Percentiles rank a stretch among this genome's conserved stretches.
Conservation (phyloP, 1,139 yeast genomes). For the Suhomyces panamericanus region DNA sequence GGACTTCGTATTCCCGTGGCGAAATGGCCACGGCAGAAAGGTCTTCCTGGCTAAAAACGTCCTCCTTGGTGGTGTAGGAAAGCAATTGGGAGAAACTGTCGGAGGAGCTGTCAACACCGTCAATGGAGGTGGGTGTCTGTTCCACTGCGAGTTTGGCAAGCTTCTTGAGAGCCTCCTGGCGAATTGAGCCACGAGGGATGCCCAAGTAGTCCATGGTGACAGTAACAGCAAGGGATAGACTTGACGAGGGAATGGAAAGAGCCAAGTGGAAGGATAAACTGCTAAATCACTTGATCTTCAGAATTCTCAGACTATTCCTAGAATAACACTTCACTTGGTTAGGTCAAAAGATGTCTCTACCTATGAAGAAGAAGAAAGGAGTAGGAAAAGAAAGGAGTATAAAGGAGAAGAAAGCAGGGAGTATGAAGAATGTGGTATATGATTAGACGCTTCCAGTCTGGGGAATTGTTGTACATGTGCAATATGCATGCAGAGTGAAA, state of each 20-base stretch:
- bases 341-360: too few relatives aligned
- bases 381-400: too few relatives aligned
- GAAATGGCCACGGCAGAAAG: slow-evolving; percentile 43
- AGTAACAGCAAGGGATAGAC: neutral
- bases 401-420: too few relatives aligned
- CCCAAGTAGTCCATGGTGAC: slow-evolving; percentile 43
- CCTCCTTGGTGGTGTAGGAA: slow-evolving; percentile 21
- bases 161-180: slow-evolving; percentile 61
- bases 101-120: slow-evolving; percentile 9
- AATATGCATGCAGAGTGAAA: neutral
- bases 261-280: too few relatives aligned
- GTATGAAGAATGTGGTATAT: too few relatives aligned
- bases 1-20: slow-evolving; percentile 65
- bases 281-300: too few relatives aligned
- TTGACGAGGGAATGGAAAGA: too few relatives aligned
- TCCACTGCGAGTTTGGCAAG: slow-evolving; percentile 33
- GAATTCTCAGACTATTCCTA: too few relatives aligned
- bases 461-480: neutral
- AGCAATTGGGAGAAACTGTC: slow-evolving; percentile 31
- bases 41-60: slow-evolving; percentile 9
- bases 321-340: too few relatives aligned
- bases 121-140: slow-evolving; percentile 9
- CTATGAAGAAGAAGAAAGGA: too few relatives aligned
- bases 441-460: neutral
- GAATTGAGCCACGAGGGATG: slow-evolving; percentile 44